Evolutionary conservation across 225 moss, liverwort and hornwort genomes (phyloP).

Genomic region (Antitrichia curtipendula): DNA sequence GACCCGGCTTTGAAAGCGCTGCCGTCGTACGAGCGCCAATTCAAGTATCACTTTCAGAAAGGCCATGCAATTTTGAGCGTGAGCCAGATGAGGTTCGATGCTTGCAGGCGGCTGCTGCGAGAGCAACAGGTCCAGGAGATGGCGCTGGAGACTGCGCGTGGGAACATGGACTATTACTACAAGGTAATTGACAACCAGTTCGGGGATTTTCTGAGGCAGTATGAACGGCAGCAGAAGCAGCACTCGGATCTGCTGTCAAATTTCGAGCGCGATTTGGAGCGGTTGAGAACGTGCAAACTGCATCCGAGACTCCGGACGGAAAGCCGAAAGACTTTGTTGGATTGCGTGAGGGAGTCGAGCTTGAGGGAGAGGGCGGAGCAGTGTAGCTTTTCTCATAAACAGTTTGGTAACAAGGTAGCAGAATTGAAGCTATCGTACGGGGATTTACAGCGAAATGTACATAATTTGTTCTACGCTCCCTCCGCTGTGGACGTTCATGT

Average conservation of each 20-base stretch:
- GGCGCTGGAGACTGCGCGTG: constrained; percentile 81
- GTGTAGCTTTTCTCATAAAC: constrained; percentile 69
- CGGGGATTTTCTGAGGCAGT: constrained; percentile 64
- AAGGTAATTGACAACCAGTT: constrained; percentile 77
- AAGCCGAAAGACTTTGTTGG: constrained; percentile 59
- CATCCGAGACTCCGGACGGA: constrained; percentile 66
- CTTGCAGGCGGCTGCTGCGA: constrained; percentile 66
- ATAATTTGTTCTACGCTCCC: constrained; percentile 52
- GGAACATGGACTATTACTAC: constrained; percentile 81
- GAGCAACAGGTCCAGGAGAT: constrained; percentile 94
- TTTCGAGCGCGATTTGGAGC: constrained; percentile 78
- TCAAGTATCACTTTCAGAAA: constrained; percentile 78
- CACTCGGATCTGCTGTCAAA: constrained; percentile 79
- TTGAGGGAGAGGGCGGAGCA: constrained; percentile 88
- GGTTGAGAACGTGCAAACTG: constrained; percentile 67
- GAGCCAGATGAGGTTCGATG: constrained; percentile 74
- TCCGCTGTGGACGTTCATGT: constrained; percentile 69
- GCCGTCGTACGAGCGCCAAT: constrained; percentile 75
- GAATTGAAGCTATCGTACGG: constrained; percentile 66
- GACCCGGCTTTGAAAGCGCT: constrained; percentile 90
- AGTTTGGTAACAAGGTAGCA: constrained; percentile 71
- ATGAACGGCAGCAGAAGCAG: constrained; percentile 73
- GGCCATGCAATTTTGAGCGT: constrained; percentile 47
- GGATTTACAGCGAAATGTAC: constrained; percentile 78
- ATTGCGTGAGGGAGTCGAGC: constrained; percentile 77